A percentile compares a stretch with the other conserved stretches of the same genome.
These are phyloP conservation scores for Fusarium subtropicale DNA, from an alignment of 2,329 filamentous ascomycete species.

Conservation along the genomic window DNA sequence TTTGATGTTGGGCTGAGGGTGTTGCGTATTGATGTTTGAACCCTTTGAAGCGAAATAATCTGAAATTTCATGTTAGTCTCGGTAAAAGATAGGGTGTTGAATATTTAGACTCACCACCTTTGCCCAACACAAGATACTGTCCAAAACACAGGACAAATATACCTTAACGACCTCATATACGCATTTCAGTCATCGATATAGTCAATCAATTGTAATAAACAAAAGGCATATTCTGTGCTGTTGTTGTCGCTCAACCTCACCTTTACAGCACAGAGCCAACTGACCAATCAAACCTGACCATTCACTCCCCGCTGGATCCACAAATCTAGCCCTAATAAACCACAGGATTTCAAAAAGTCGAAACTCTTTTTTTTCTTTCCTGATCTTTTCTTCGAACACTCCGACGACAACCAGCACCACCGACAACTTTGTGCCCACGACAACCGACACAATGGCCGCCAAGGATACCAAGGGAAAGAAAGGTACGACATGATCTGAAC, in stretches of 20 bases:
- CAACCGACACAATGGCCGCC: slow-evolving; percentile 50
- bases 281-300: not conserved
- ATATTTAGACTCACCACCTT: slow-evolving; percentile 6
- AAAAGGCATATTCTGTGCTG: not conserved
- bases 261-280: not conserved
- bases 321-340: not conserved
- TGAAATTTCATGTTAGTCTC: slow-evolving; percentile 34
- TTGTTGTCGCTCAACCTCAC: not conserved
- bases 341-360: slow-evolving; percentile 18
- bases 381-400: slow-evolving; percentile 36
- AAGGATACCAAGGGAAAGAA: slow-evolving; percentile 59
- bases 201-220: not conserved
- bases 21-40: slow-evolving; percentile 3
- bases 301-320: not conserved
- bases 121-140: not conserved
- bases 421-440: slow-evolving; percentile 44
- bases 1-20: not conserved
- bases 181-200: not conserved
- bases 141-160: too few relatives aligned
- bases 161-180: not conserved
- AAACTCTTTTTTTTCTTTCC: not conserved
- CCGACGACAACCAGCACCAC: slow-evolving; percentile 46
- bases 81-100: slow-evolving; percentile 1
- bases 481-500: slow-evolving; percentile 58
- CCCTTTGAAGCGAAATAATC: slow-evolving; percentile 7